Evolutionary conservation across 2,329 filamentous ascomycete species (phyloP), one percentile per base, ranked within the genome.

Genomic region (Fusarium sp.): DNA sequence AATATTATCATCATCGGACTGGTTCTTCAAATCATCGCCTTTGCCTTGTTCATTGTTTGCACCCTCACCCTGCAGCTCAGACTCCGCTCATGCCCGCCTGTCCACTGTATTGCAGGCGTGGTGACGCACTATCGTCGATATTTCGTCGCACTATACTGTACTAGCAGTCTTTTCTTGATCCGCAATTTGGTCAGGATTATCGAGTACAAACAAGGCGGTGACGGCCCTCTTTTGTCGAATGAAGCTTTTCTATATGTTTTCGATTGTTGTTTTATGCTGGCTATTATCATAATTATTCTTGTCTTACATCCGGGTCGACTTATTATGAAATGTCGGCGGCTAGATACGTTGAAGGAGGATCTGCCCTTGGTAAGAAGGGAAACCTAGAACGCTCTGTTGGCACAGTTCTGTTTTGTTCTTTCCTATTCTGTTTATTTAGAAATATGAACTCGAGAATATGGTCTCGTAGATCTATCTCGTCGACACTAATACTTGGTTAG

Each of bases 11-110:
- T 39, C 6, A 24, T 21, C 26, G 58, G 58, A n/a, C 31, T 62
- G 13, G 28, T 44, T 15, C 43, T 57, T 13, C 58, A 62, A n/a
- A 44, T 62, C 8, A 20, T 37, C 2, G 53, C 53, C 8, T 57
- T 62, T 29, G 39, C 20, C 7, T 13, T 62, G 18, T 62, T 57
- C 12, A 20, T 57, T 23, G 49, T 81, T 3, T 78, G 81, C 1
- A 78, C 81, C 0, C 66, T 77, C 2, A 66, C 82, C 0, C 85
- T 86, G 70, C 82, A 87, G 55, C 61, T 49, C 3, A 78, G 83
- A 1, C 75, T 85, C 10, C 16, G 16, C 35, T 59, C 64, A n/a
- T 57, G 41, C 24, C 39, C 60, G 16, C 39, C 53, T 87, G 76
- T 88, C 83, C 61, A 69, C 11, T 37, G 33, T n/a, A 9, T 37